Base-by-base conservation (phyloP, 331 rosid genomes). In the Arachis monticola region DNA sequence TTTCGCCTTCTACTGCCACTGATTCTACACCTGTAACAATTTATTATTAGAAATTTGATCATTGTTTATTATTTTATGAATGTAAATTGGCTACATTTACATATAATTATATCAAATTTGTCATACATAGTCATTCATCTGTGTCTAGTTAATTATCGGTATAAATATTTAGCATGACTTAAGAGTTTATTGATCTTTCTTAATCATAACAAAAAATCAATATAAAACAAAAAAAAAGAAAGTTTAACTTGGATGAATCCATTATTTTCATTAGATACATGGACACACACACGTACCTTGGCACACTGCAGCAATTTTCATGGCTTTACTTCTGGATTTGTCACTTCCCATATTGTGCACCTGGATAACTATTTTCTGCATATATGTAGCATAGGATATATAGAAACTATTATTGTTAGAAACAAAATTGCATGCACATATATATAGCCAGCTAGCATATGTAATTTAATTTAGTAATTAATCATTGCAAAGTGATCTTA, bases 311-410 rank as follows among this genome's bases (percentile, higher is more conserved):
- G 88, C 92, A 30, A 84, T 75, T 88, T 52, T 14, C 88, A 88
- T 3, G 45, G 91, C 94, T 64, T 89, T 89, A 76, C 87, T 78
- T 69, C 89, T 81, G 73, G 74, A 10, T 81, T 79, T 87, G 3
- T 83, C 81, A 60, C 73, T 35, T 47, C 8, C n/a, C 78, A 84
- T 73, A n/a, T 1, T 2, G 66, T 22, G 64, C 82, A 88, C 80
- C 75, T 83, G 77, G 41, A 90, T 83, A 27, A 78, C 72, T 40
- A 90, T 85, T 83, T 69, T 87, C 83, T 83, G 80, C 82, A 70
- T 79, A 67, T 35, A 22, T 1, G 41, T 27, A 42, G 30, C 7
- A 50, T 3, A 64, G 30, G 0, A 22, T 70, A 51, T 47, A 22
- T 22, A 22, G 27, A 22, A 22, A 22, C 27, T 22, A 22, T 22